These are phyloP conservation scores for Pluteus cervinus DNA, from an alignment of 768 basidiomycete species.

Conservation along the genomic window DNA sequence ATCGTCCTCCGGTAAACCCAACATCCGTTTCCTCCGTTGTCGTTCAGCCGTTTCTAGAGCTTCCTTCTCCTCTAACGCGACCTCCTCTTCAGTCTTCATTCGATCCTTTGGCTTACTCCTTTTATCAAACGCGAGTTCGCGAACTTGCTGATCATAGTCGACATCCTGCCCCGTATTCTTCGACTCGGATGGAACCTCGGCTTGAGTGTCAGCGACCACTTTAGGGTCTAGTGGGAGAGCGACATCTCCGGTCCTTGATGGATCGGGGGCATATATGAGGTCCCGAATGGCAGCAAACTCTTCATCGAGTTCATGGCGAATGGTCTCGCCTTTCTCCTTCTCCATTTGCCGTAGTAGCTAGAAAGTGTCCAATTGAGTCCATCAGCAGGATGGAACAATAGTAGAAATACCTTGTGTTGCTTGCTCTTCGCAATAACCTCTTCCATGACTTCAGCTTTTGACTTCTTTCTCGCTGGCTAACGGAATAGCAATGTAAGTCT, in stretches of 20 bases:
- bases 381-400: constrained; percentile 8
- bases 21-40: constrained; percentile 74
- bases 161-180: constrained; percentile 31
- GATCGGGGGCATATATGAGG: constrained; percentile 58
- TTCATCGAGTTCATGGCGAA: constrained; percentile 84
- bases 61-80: constrained; percentile 84
- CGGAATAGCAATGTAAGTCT: background rate
- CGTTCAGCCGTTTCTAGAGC: constrained; percentile 82
- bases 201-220: constrained; percentile 14
- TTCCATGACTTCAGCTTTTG: constrained; percentile 94
- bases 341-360: constrained; percentile 87
- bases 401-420: constrained; percentile 70
- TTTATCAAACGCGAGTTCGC: constrained; percentile 89
- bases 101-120: constrained; percentile 92
- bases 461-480: constrained; percentile 80
- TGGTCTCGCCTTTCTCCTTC: constrained; percentile 76
- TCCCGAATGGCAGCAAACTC: constrained; percentile 78
- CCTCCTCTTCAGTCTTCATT: constrained; percentile 94
- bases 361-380: constrained; percentile 2
- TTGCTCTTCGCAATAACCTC: constrained; percentile 98
- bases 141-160: constrained; percentile 90
- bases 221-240: constrained; percentile 25
- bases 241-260: constrained; percentile 35
- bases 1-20: constrained; percentile 68
- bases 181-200: constrained; percentile 15